phyloP scores from a whole-genome alignment of 352 stramenopile species.

The Plasmopara halstedii region DNA sequence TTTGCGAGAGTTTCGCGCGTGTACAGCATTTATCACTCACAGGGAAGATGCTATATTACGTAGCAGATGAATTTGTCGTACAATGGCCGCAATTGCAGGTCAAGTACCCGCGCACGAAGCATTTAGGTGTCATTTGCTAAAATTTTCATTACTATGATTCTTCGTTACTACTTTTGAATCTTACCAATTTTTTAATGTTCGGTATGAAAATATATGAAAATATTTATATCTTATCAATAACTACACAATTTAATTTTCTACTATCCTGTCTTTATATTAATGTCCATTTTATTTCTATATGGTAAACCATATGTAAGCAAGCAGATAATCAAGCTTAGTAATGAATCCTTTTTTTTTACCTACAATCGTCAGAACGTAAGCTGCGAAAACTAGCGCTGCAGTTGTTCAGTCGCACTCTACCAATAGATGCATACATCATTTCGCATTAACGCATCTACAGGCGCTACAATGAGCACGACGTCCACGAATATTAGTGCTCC shows the following conservation, averaged over 20 bases:
- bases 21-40: slow-evolving; percentile 90
- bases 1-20: slow-evolving; percentile 92
- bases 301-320: too few relatives aligned
- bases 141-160: too few relatives aligned
- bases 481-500: slow-evolving; percentile 13
- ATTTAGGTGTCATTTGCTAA: slow-evolving; percentile 86
- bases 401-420: not conserved
- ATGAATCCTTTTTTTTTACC: too few relatives aligned
- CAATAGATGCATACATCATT: slow-evolving; percentile 27
- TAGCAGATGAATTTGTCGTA: slow-evolving; percentile 92
- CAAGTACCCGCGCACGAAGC: slow-evolving; percentile 75
- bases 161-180: too few relatives aligned
- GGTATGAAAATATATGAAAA: too few relatives aligned
- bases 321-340: too few relatives aligned
- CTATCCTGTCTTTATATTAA: too few relatives aligned
- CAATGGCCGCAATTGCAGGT: slow-evolving; percentile 89
- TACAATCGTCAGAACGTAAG: not conserved
- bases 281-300: too few relatives aligned
- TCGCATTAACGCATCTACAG: slow-evolving; percentile 24
- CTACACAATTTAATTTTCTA: not conserved
- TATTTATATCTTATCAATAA: too few relatives aligned
- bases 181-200: too few relatives aligned
- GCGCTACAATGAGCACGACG: slow-evolving; percentile 18
- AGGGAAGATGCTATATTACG: slow-evolving; percentile 89
- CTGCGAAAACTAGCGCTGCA: not conserved